These are phyloP conservation scores for Tricholomella constricta DNA, from an alignment of 768 basidiomycete species.

Conservation along the genomic window DNA sequence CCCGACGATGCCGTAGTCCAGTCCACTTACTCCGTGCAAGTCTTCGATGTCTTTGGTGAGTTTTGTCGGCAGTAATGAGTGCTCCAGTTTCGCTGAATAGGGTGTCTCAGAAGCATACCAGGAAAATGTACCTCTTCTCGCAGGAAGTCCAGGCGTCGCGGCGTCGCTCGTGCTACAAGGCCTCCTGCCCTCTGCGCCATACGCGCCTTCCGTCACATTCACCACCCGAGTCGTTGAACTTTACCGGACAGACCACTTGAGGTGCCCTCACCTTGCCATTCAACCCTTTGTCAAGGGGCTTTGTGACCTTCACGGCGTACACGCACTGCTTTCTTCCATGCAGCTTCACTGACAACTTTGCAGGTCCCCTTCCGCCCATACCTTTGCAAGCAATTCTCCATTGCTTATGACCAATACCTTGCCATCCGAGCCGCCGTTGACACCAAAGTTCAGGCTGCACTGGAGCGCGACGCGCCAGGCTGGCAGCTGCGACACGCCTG, in stretches of 20 bases:
- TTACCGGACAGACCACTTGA: conserved; percentile 16
- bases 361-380: conserved; percentile 14
- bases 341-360: neutral
- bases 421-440: conserved; percentile 12
- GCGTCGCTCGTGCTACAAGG: conserved; percentile 22
- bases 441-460: conserved; percentile 14
- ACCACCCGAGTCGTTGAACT: conserved; percentile 23
- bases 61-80: too few relatives aligned
- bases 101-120: too few relatives aligned
- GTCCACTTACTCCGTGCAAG: too few relatives aligned
- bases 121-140: too few relatives aligned
- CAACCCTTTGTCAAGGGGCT: conserved; percentile 30
- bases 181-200: conserved; percentile 27
- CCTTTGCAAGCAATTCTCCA: conserved; percentile 23
- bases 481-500: conserved; percentile 30
- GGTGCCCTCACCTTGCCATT: conserved; percentile 26
- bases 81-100: too few relatives aligned
- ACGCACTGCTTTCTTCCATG: neutral
- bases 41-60: too few relatives aligned
- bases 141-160: too few relatives aligned
- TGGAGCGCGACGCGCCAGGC: conserved; percentile 22
- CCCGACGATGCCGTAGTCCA: too few relatives aligned
- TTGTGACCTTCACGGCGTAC: conserved; percentile 27
- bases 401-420: conserved; percentile 28
- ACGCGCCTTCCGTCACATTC: conserved; percentile 20